Base-by-base conservation (phyloP, 345 rosid species). In the Camelina sativa region DNA sequence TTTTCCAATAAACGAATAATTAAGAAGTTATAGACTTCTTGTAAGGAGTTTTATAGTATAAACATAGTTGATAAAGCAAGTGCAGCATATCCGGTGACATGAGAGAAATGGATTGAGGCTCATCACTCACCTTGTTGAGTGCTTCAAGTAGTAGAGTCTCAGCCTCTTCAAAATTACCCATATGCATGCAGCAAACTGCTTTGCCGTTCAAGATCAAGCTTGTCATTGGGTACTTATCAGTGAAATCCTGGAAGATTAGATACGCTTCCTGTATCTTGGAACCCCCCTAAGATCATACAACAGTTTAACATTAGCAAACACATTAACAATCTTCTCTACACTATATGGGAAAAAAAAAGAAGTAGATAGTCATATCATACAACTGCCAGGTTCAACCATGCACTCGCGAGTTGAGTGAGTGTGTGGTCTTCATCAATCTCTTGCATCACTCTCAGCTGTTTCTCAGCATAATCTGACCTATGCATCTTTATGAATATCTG, bases 91-190 rank as follows among this genome's bases (percentile, higher is more conserved):
- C 25, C n/a, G 3, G 34, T 51, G 38, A 38, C 62, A 72, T 51
- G 30, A 62, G 38, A 15, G 64, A 54, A 43, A 43, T 16, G 54
- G 34, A 17, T 8, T 52, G 34, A 56, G 32, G 61, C 58, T 57
- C n/a, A 37, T 65, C 4, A 57, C 82, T 84, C 55, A 81, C 99
- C 98, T 92, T 95, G 84, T 95, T 95, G 62, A 92, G 86, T 67
- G 99, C 98, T 84, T 92, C 99, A 69, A 95, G 98, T 68, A 95
- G 79, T 20, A 95, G 79, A 51, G 93, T 83, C 79, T 95, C 99
- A 65, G 97, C 99, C 83, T 95, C 98, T 71, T 95, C 97, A 78
- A 89, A 95, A 77, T 90, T 90, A 7, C 93, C 94, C 98, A 95
- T 92, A 71, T 89, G 99, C 91, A 95, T 90, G 80, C 93, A 89